Evolutionary conservation across 768 basidiomycete species (phyloP).

Genomic region (Kwoniella sp.): DNA sequence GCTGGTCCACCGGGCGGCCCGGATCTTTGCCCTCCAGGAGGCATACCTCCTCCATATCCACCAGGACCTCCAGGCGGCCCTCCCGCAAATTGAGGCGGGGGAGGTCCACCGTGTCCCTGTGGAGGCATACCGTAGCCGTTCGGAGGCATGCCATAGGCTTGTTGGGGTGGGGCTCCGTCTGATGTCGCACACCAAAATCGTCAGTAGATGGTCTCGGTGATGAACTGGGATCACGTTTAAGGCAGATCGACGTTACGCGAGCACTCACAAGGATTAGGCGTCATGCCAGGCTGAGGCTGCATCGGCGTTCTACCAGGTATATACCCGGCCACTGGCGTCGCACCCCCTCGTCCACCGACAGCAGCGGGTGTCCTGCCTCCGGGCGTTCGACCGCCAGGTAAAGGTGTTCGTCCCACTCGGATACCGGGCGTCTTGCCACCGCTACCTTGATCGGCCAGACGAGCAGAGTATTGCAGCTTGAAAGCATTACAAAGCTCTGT

Average conservation of each 20-base stretch:
- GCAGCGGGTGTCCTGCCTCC: slow-evolving; percentile 39
- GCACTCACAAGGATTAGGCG: slow-evolving; percentile 49
- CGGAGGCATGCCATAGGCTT: slow-evolving; percentile 19
- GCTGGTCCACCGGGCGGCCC: neutral
- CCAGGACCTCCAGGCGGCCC: neutral
- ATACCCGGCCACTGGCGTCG: slow-evolving; percentile 28
- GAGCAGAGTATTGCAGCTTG: slow-evolving; percentile 63
- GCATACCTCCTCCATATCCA: slow-evolving; percentile 22
- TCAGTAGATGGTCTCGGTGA: neutral
- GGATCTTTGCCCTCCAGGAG: neutral
- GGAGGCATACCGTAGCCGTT: slow-evolving; percentile 19
- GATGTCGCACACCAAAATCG: neutral
- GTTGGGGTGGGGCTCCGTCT: slow-evolving; percentile 21
- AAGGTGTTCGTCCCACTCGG: slow-evolving; percentile 42
- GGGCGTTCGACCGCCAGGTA: slow-evolving; percentile 40
- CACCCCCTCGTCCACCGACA: slow-evolving; percentile 21
- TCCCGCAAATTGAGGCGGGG: neutral
- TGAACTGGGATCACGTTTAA: neutral
- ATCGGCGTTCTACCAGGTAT: slow-evolving; percentile 39
- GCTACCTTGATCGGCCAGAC: slow-evolving; percentile 39
- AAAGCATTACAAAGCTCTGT: slow-evolving; percentile 95
- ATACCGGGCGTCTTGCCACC: slow-evolving; percentile 53
- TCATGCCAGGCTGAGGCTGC: slow-evolving; percentile 28
- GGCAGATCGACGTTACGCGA: too few species aligned
- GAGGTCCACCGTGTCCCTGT: slow-evolving; percentile 6